Base-by-base conservation (phyloP, 1,284 basidiomycete species). In the Moesziomyces sp. region DNA sequence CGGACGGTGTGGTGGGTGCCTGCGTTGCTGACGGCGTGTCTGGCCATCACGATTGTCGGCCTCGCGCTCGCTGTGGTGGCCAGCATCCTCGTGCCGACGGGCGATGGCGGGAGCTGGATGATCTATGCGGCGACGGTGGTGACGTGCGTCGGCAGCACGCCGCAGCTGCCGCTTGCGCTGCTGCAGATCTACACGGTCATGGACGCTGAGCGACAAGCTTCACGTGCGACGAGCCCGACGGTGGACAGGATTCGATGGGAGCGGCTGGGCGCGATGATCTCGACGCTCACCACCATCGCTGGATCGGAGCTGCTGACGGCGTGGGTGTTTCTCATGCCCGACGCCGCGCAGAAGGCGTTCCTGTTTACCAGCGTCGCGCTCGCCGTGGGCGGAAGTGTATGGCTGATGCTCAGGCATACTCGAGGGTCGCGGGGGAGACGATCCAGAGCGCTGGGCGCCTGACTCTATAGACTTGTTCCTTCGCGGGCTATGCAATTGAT, bases 151-250 rank as follows among this genome's bases (percentile, higher is more conserved):
- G 63, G 63, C 0, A 65, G 56, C 48, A 58, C 48, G 5, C 63
- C 63, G 35, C 63, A 65, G 44, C 56, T 65, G 3, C 63, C 63
- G 4, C 63, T 65, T n/a, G 63, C 63, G 7, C 52, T 65, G 26
- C 24, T 59, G 14, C 57, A 66, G 57, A 59, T 59, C 28, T 66
- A 52, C 40, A 66, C 57, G 1, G 57, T 59, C 5, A 44, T 66
- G 1, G 63, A 66, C 21, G 45, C 30, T 3, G 52, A 66, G 19
- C 49, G 24, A 26, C 24, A 26, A 26, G 24, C 24, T 26, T 5
- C 24, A 26, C 24, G 24, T 18, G 35, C 45, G 21, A 26, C 44
- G 9, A 43, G n/a, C 21, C n/a, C 48, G 3, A 52, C 63, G 16
- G 63, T 59, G 2, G 44, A 30, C 4, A 53, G 57, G 6, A 26